Base-by-base conservation (phyloP, 208 protist species). In the Lotmaria passim region DNA sequence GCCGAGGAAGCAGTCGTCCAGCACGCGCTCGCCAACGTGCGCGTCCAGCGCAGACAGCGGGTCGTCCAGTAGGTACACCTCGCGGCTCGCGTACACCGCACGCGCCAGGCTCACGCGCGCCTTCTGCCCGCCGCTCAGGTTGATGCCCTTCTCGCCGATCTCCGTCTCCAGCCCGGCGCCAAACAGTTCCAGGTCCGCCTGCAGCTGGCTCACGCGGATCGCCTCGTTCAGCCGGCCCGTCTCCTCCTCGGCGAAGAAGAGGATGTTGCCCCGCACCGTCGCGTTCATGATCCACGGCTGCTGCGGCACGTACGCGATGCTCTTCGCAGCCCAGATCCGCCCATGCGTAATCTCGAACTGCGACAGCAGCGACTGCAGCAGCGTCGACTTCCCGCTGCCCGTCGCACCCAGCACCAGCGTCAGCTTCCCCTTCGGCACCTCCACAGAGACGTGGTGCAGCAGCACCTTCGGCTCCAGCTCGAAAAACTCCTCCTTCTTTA, bases 1-100 rank as follows among this genome's bases (percentile, higher is more conserved):
- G 19, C 90, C 50, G 24, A 64, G 34, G 19, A 91, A 36, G 44
- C 73, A 69, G 52, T 87, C 75, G 14, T 47, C 56, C 66, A 94
- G 59, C 4, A 96, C 73, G 12, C 73, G 72, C 38, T 81, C 63
- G 15, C 80, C 82, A 1, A 98, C 93, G 46, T 95, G 79, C n/a
- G 83, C 90, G 75, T 98, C 97, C 23, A 98, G 90, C 10, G 96
- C 93, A 17, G 79, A 85, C 14, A 98, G 87, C 23, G 88, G 84
- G 56, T 98, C 93, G 60, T 98, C 96, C 1, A n/a, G n/a, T n/a
- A n/a, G n/a, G n/a, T n/a, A n/a, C n/a, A n/a, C n/a, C n/a, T n/a
- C n/a, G n/a, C n/a, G n/a, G n/a, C n/a, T n/a, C n/a, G n/a, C n/a
- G n/a, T n/a, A n/a, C n/a, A n/a, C n/a, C n/a, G n/a, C n/a, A n/a